phyloP scores from a whole-genome alignment of 2,329 filamentous ascomycete species.

The Berkeleyomyces rouxiae region DNA sequence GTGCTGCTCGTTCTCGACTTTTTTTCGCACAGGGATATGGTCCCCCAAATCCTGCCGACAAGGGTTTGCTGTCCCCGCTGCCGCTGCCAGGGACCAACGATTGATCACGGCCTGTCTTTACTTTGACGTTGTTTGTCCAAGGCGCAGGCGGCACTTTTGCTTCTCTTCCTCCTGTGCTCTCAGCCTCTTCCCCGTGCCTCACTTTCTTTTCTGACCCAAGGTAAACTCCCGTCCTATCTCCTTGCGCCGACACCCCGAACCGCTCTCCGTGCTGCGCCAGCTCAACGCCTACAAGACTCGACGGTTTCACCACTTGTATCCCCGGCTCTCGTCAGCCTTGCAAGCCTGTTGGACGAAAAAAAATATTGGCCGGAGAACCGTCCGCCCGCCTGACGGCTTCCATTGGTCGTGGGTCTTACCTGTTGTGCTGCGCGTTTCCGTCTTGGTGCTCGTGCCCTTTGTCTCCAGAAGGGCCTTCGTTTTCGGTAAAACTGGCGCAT shows the following conservation, averaged over 20 bases:
- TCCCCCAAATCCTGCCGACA: slow-evolving; percentile 1
- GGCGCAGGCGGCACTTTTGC: neutral
- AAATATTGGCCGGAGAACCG: neutral
- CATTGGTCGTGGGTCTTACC: neutral
- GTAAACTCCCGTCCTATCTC: neutral
- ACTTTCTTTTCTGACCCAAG: neutral
- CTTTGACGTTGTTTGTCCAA: neutral
- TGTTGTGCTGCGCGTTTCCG: neutral
- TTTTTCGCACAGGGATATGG: slow-evolving; percentile 6
- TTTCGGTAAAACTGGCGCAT: slow-evolving; percentile 9
- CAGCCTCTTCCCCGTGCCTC: neutral
- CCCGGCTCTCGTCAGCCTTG: neutral
- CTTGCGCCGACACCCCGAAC: neutral
- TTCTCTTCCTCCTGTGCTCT: neutral
- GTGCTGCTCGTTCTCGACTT: neutral
- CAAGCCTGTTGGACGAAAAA: neutral
- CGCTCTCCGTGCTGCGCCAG: neutral
- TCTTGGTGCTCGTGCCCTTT: neutral
- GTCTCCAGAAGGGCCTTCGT: neutral
- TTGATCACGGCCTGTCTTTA: slow-evolving; percentile 5
- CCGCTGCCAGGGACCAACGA: slow-evolving; percentile 9
- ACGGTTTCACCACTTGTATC: neutral
- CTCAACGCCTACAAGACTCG: neutral
- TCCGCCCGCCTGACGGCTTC: neutral
- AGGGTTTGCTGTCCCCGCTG: slow-evolving; percentile 8